Evolutionary conservation across 495 filamentous ascomycete genomes (phyloP), one percentile per base, ranked within the genome.

Genomic region (Cladorrhinum samala): DNA sequence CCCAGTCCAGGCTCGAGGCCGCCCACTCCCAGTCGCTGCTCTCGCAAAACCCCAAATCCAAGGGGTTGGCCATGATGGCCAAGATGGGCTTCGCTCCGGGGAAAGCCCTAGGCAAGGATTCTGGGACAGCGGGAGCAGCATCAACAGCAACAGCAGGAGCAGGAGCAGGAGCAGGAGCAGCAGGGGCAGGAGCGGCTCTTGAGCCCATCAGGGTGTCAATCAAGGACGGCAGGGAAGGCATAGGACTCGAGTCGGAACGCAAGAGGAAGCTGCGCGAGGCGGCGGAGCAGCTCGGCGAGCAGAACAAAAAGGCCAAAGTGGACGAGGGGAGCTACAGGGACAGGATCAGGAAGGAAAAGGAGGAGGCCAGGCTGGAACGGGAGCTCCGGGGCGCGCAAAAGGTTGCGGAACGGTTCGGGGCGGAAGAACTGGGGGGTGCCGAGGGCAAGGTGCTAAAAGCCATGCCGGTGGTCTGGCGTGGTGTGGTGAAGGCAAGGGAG

Each of bases 11-110:
- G 20, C 86, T 89, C 40, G 90, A 97, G 66, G 79, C 76, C 39
- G 89, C 85, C 3, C 78, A 95, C 14, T 73, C 81, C 2, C 84
- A 72, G 13, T 85, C 84, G n/a, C 75, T 96, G 21, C 71, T 88
- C 14, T 55, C 57, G 8, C 46, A 44, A 18, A 49, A 36, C 37
- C 50, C 54, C 3, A 52, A 75, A 47, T 86, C 78, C 69, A 98
- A 96, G 67, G 93, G 93, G 2, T 83, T 91, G 50, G 77, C 87
- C 52, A 95, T 98, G 90, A 93, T 98, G 91, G 83, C 88, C n/a
- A 90, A 86, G 68, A 85, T 98, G 74, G 93, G 93, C 6, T 98
- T 91, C 70, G 86, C 86, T 13, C 45, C 45, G 4, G 81, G 82
- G 46, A 77, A 80, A 0, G 76, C 95, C 2, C 89, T 93, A 1